Evolutionary conservation across 208 protist species (phyloP), one percentile per base, ranked within the genome.

Genomic region (Polymyxa betae): DNA sequence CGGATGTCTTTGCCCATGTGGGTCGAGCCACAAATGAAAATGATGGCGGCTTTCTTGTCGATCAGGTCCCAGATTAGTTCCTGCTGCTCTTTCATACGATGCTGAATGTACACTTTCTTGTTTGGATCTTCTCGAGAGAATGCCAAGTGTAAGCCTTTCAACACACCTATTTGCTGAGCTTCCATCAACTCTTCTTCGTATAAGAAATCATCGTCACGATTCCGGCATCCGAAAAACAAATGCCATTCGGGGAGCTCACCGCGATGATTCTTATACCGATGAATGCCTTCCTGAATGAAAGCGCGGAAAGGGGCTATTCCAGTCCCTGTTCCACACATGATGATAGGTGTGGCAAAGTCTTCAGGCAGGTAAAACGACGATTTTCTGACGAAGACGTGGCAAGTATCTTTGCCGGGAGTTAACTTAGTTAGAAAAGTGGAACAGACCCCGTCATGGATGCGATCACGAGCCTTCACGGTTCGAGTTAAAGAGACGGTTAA

Each of bases 221-320:
- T 45, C 24, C 91, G 91, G 40, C 91, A 92, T 35, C 88, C 91
- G 41, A 91, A 91, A 77, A 89, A 92, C 78, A 92, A 88, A 16
- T 38, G n/a, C 38, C 44, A 66, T 29, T 29, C 40, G 43, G 68
- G 68, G 1, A 91, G 46, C 38, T 77, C 88, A 45, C 77, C 82
- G 0, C 12, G 16, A 0, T 0, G 43, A 38, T 41, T 0, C 1
- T 32, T 0, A 32, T 45, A 41, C 24, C 29, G 29, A 5, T 1
- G 16, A 5, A 64, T 32, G 29, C 90, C 45, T 12, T 91, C 44
- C 52, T 88, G 91, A 24, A 92, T 46, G 38, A 92, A 89, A 12
- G 89, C 91, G 38, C 91, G 91, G 29, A 92, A 68, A 0, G 91
- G 91, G 32, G 91, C 91, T 29, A 92, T 72, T 20, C 91, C 91